Conservation (phyloP, 148 eudicot species). For the Dianthus caryophyllus region DNA sequence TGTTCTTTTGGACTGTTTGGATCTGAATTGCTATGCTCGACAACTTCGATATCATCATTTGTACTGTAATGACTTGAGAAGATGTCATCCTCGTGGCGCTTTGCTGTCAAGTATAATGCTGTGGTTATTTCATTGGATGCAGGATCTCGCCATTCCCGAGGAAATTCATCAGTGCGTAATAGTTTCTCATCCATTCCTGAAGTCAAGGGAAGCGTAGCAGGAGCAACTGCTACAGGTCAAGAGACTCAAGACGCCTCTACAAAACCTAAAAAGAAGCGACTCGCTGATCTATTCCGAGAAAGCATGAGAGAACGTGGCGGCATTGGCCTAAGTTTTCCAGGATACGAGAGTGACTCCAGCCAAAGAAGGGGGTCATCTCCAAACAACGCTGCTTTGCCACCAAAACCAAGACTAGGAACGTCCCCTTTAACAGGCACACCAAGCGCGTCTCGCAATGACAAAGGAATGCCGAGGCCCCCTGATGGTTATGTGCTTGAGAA, state of each 20-base stretch:
- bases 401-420: slow-evolving; percentile 28
- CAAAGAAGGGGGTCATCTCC: slow-evolving; percentile 13
- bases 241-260: slow-evolving; percentile 23
- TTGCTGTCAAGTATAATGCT: background rate
- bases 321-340: slow-evolving; percentile 11
- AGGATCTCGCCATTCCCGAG: slow-evolving; percentile 23
- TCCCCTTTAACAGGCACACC: slow-evolving; percentile 27
- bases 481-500: slow-evolving; percentile 20
- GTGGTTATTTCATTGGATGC: slow-evolving; percentile 9
- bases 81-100: background rate
- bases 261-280: slow-evolving; percentile 36
- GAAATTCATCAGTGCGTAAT: slow-evolving; percentile 19
- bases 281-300: slow-evolving; percentile 61
- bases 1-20: too few relatives aligned
- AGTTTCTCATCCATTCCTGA: slow-evolving; percentile 22
- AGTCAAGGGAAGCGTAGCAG: slow-evolving; percentile 6
- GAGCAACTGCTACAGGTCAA: slow-evolving; percentile 5
- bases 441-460: slow-evolving; percentile 26
- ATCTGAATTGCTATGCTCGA: too few relatives aligned
- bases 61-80: background rate
- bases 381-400: slow-evolving; percentile 15
- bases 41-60: background rate
- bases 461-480: slow-evolving; percentile 32
- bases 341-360: slow-evolving; percentile 15
- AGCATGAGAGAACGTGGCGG: slow-evolving; percentile 38